Evolutionary conservation across 1,284 basidiomycete genomes (phyloP).

Genomic region (Malassezia furfur): DNA sequence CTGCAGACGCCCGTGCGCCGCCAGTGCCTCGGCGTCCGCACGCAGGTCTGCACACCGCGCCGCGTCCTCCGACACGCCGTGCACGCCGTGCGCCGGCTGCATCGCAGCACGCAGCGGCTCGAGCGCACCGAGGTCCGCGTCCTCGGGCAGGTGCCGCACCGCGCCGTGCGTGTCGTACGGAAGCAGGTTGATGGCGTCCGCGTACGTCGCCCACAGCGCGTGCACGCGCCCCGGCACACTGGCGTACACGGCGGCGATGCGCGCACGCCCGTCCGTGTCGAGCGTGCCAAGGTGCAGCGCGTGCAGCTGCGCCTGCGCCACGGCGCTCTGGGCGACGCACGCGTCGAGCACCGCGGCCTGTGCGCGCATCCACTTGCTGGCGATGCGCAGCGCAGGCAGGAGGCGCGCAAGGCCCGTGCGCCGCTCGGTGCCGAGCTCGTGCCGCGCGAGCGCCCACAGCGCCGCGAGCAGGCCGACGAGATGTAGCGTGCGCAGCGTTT

Average conservation of each 20-base stretch:
- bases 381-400: slow-evolving; percentile 74
- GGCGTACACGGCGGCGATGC: slow-evolving; percentile 4
- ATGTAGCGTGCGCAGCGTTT: slow-evolving; percentile 69
- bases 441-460: slow-evolving; percentile 58
- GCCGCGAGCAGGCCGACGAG: slow-evolving; percentile 62
- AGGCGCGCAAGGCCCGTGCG: slow-evolving; percentile 61
- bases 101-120: slow-evolving; percentile 62
- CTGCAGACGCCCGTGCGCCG: slow-evolving; percentile 51
- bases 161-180: slow-evolving; percentile 59
- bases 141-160: slow-evolving; percentile 58
- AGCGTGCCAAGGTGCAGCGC: neutral
- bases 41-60: slow-evolving; percentile 72
- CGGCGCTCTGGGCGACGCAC: slow-evolving; percentile 19
- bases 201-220: slow-evolving; percentile 64
- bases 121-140: slow-evolving; percentile 79
- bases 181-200: slow-evolving; percentile 61
- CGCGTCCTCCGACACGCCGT: slow-evolving; percentile 69
- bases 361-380: slow-evolving; percentile 75
- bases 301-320: neutral
- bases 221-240: neutral
- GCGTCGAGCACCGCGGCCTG: slow-evolving; percentile 62
- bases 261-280: slow-evolving; percentile 4
- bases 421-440: slow-evolving; percentile 51
- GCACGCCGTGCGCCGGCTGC: slow-evolving; percentile 77
- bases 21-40: slow-evolving; percentile 62